Evolutionary conservation across 352 stramenopile species (phyloP).

Genomic region (Aphanomyces cochlioides): DNA sequence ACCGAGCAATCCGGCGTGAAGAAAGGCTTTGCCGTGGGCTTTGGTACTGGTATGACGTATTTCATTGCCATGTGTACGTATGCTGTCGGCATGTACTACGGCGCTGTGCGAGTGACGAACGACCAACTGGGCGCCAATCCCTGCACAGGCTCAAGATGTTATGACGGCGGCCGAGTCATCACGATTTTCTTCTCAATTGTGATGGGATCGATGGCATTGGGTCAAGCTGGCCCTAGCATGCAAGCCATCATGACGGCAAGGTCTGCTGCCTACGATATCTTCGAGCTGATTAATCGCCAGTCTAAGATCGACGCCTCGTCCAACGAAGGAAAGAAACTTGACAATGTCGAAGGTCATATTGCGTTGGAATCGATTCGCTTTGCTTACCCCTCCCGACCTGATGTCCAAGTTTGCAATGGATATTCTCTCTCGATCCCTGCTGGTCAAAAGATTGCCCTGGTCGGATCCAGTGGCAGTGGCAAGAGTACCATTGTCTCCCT

Average conservation of each 20-base stretch:
- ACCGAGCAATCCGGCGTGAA: slow-evolving; percentile 26
- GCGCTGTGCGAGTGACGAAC: slow-evolving; percentile 28
- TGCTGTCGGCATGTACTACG: slow-evolving; percentile 40
- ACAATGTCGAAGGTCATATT: slow-evolving; percentile 47
- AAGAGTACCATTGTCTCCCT: too few relatives aligned
- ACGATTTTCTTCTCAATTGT: slow-evolving; percentile 72
- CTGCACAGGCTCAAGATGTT: slow-evolving; percentile 45
- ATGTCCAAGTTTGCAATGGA: slow-evolving; percentile 50
- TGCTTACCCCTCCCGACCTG: slow-evolving; percentile 49
- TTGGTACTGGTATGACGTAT: slow-evolving; percentile 36
- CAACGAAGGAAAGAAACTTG: slow-evolving; percentile 38
- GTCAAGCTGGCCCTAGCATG: slow-evolving; percentile 55
- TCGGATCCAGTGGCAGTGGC: too few relatives aligned
- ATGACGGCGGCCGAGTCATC: slow-evolving; percentile 59
- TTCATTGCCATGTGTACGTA: slow-evolving; percentile 41
- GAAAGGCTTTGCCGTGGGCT: slow-evolving; percentile 22
- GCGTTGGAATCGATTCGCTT: slow-evolving; percentile 84
- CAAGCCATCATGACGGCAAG: slow-evolving; percentile 59
- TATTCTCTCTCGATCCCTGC: slow-evolving; percentile 53
- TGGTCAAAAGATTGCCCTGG: too few relatives aligned
- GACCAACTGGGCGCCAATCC: slow-evolving; percentile 31
- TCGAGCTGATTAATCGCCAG: slow-evolving; percentile 55
- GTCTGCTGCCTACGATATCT: slow-evolving; percentile 56
- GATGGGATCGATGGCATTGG: slow-evolving; percentile 67
- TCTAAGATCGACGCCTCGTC: slow-evolving; percentile 44